A percentile compares a stretch with the other conserved stretches of the same genome.
Evolutionary conservation across 352 stramenopile species (phyloP).

Genomic region (Phytophthora europaea): DNA sequence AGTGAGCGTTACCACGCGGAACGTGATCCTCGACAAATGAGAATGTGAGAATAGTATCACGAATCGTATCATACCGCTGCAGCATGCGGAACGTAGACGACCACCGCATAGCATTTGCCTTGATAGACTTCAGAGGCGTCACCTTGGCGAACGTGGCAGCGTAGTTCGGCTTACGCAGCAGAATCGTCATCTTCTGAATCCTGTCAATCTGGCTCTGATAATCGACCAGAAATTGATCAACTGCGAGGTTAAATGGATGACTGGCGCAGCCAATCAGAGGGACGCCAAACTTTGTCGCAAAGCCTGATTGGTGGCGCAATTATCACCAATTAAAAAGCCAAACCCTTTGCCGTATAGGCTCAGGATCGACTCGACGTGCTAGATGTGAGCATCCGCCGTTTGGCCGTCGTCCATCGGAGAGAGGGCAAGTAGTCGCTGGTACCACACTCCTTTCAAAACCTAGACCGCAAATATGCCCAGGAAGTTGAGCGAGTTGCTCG

Average conservation of each 20-base stretch:
- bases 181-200: too few species aligned
- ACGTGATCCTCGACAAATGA: not conserved
- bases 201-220: too few species aligned
- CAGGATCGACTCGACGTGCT: not conserved
- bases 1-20: not conserved
- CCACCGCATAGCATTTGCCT: conserved; percentile 3
- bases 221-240: too few species aligned
- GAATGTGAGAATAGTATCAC: not conserved
- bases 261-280: not conserved
- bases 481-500: not conserved
- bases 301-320: not conserved
- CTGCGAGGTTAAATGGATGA: not conserved
- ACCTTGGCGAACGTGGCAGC: too few species aligned
- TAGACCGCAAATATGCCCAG: not conserved
- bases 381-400: not conserved
- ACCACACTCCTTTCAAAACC: not conserved
- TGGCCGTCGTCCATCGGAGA: not conserved
- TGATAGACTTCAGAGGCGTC: not conserved
- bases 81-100: conserved; percentile 12
- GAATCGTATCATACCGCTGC: conserved; percentile 11
- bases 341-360: not conserved
- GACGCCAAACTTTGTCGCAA: not conserved
- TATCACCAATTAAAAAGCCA: not conserved
- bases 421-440: not conserved
- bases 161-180: too few species aligned